These are phyloP conservation scores for Cyclostephanos tholiformis DNA, from an alignment of 108 stramenopile genomes.

Conservation along the genomic window DNA sequence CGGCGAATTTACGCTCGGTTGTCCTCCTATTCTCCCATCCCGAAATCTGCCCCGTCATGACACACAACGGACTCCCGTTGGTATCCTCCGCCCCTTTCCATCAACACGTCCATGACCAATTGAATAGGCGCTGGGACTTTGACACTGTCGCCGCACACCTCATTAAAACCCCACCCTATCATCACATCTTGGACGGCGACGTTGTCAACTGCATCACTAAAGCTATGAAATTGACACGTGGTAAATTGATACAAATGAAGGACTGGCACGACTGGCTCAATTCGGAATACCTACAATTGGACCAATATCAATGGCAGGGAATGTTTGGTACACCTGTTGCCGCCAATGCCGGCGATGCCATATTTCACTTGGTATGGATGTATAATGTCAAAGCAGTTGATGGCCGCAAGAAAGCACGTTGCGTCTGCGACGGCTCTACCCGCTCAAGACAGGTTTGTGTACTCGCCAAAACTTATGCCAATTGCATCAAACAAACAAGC, in stretches of 20 bases:
- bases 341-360: background rate
- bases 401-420: background rate
- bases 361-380: background rate
- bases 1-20: too few species aligned
- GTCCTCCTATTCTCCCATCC: slow-evolving; percentile 2
- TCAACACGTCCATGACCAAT: background rate
- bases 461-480: background rate
- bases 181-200: background rate
- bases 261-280: background rate
- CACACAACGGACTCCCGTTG: background rate
- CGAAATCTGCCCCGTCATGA: background rate
- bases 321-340: background rate
- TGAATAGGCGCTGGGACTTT: background rate
- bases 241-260: background rate
- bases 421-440: too few species aligned
- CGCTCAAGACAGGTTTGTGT: background rate
- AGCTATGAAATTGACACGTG: background rate
- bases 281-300: background rate
- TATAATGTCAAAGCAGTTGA: background rate
- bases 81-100: background rate
- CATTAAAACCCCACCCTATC: background rate
- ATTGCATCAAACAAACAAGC: slow-evolving; percentile 4
- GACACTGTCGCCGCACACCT: too few species aligned
- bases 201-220: background rate
- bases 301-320: background rate